Evolutionary conservation across 805 yeast species (phyloP), one percentile per base, ranked within the genome.

Genomic region (Torulaspora gathmanii): DNA sequence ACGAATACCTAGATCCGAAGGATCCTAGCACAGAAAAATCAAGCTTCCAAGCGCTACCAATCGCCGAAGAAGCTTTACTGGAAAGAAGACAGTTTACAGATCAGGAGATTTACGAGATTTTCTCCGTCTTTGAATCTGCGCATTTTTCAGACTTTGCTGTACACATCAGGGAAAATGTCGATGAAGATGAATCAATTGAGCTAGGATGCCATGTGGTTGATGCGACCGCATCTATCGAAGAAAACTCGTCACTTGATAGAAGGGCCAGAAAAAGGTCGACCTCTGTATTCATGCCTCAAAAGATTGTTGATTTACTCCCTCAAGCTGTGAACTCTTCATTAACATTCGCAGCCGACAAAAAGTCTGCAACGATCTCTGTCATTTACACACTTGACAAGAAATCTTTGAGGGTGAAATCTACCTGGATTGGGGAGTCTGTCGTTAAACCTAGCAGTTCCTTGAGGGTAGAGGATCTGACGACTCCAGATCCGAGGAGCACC

Each of bases 241-340:
- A 79, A 33, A 91, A 89, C 12, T 79, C 95, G 0, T 68, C 79
- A 8, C 70, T 91, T 49, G 99, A 93, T 60, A 81, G 90, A 50
- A 89, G 91, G 62, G 85, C 95, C 1, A 86, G 87, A 66, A 89
- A 87, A 69, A 78, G 98, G 62, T 88, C 95, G 1, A 79, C 91
- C 3, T 81, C 96, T 6, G 97, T 91, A 3, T 85, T 82, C 58
- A 74, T 90, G 64, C 93, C 95, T 11, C 96, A 90, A 61, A 72
- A 75, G 23, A 77, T 80, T 35, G 75, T 71, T 10, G 78, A 82
- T 47, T 72, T 89, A 54, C 75, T 83, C 53, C 96, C 96, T 7
- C 69, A 70, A 35, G 74, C 76, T 37, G 72, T 91, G 19, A 79
- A 78, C 55, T 76, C 79, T 5, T 56, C 75, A 19, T 67, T 79